These are phyloP conservation scores for Sporothrix curviconia DNA, from an alignment of 2,329 filamentous ascomycete genomes.

Conservation along the genomic window DNA sequence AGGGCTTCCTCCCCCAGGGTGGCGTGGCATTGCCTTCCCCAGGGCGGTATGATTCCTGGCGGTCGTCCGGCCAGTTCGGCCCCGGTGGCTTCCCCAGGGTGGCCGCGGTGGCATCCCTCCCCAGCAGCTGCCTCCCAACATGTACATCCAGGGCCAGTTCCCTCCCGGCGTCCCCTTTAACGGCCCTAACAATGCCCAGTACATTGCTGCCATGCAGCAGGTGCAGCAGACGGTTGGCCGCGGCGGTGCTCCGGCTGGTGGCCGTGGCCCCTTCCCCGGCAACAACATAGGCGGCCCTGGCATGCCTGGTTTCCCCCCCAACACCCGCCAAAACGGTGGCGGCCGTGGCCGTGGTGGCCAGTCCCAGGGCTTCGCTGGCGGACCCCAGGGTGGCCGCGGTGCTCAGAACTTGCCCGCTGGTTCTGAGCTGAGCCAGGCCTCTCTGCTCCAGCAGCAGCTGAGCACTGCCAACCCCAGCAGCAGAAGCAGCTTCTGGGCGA, in stretches of 20 bases:
- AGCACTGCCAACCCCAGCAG: constrained; percentile 52
- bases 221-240: constrained; percentile 57
- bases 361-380: constrained; percentile 29
- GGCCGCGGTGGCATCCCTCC: constrained; percentile 77
- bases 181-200: constrained; percentile 72
- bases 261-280: constrained; percentile 63
- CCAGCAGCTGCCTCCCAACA: constrained; percentile 80
- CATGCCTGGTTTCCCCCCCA: constrained; percentile 53
- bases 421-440: constrained; percentile 35
- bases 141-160: constrained; percentile 79
- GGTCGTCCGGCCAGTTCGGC: constrained; percentile 76
- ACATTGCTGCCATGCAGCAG: constrained; percentile 78
- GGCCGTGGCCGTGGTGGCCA: constrained; percentile 39
- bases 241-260: constrained; percentile 58
- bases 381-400: constrained; percentile 45
- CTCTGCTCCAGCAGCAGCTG: constrained; percentile 53
- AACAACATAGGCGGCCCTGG: constrained; percentile 53
- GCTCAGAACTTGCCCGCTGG: constrained; percentile 29
- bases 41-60: constrained; percentile 60
- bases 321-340: constrained; percentile 41
- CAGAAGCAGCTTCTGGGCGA: constrained; percentile 99
- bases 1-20: constrained; percentile 56
- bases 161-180: constrained; percentile 66
- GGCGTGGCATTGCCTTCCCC: constrained; percentile 62
- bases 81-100: constrained; percentile 72